These are phyloP conservation scores for Candida krabiensis DNA, from an alignment of 805 yeast species.

Conservation along the genomic window DNA sequence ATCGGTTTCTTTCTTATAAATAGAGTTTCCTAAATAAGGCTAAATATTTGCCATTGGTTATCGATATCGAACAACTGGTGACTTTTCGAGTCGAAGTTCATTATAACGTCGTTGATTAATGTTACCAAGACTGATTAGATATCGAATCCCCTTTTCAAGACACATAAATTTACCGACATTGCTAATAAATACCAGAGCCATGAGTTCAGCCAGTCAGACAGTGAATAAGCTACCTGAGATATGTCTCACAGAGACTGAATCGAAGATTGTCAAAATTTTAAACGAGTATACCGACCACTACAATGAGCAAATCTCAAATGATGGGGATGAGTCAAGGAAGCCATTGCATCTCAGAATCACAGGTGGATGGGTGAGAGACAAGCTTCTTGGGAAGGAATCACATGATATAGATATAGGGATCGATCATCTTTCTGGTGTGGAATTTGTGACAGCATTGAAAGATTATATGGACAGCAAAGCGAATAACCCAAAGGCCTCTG, in stretches of 20 bases:
- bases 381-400: conserved; percentile 73
- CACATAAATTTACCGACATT: too few relatives aligned
- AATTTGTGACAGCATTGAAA: conserved; percentile 70
- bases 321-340: conserved; percentile 4
- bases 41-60: too few relatives aligned
- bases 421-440: conserved; percentile 80
- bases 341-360: conserved; percentile 65
- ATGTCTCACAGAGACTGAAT: conserved; percentile 23
- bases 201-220: too few relatives aligned
- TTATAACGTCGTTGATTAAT: too few relatives aligned
- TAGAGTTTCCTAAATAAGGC: too few relatives aligned
- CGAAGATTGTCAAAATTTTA: conserved; percentile 24
- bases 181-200: too few relatives aligned
- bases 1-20: too few relatives aligned
- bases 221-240: too few relatives aligned
- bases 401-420: conserved; percentile 93
- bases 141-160: not conserved
- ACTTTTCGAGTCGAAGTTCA: too few relatives aligned
- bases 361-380: conserved; percentile 99
- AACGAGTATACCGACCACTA: conserved; percentile 28
- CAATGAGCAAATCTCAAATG: conserved; percentile 13
- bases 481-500: conserved; percentile 24
- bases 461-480: conserved; percentile 41
- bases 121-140: too few relatives aligned
- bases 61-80: too few relatives aligned